These are phyloP conservation scores for Diaporthe amygdali DNA, from an alignment of 2,329 filamentous ascomycete genomes.

Conservation along the genomic window DNA sequence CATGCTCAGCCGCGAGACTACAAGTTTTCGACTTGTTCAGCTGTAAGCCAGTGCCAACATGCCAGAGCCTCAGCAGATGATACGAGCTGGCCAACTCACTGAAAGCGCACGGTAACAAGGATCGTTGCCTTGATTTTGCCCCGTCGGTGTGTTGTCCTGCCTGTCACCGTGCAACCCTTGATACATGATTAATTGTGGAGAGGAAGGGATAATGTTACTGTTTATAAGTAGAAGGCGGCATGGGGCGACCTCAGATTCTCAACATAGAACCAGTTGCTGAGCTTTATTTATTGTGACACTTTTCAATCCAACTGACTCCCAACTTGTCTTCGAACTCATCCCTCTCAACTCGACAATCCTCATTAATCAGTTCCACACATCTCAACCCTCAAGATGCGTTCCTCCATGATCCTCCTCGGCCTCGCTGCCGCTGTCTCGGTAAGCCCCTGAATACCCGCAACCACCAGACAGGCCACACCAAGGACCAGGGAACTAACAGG, in stretches of 20 bases:
- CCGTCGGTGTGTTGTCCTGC: not conserved
- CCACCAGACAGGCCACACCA: not conserved
- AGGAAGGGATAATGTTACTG: slow-evolving; percentile 4
- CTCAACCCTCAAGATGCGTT: slow-evolving; percentile 34
- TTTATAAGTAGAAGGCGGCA: slow-evolving; percentile 3
- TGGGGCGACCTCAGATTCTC: not conserved
- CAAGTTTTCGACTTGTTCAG: not conserved
- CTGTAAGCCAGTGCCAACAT: not conserved
- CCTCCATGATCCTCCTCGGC: slow-evolving; percentile 37
- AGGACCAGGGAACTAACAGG: not conserved
- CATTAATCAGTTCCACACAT: not conserved
- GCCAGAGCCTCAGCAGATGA: not conserved
- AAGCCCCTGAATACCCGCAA: slow-evolving; percentile 16
- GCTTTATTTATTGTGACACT: not conserved
- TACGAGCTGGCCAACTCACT: slow-evolving; percentile 13
- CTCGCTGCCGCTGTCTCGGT: slow-evolving; percentile 39
- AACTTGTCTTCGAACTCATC: not conserved
- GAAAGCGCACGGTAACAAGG: slow-evolving; percentile 11
- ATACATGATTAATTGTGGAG: slow-evolving; percentile 16
- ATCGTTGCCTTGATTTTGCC: slow-evolving; percentile 16
- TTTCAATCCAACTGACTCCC: not conserved
- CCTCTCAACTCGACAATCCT: not conserved
- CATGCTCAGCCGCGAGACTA: slow-evolving; percentile 12
- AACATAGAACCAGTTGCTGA: not conserved
- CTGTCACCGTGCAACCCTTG: slow-evolving; percentile 13